Evolutionary conservation across 2,329 filamentous ascomycete genomes (phyloP).

Genomic region (Apiospora pterosperma): DNA sequence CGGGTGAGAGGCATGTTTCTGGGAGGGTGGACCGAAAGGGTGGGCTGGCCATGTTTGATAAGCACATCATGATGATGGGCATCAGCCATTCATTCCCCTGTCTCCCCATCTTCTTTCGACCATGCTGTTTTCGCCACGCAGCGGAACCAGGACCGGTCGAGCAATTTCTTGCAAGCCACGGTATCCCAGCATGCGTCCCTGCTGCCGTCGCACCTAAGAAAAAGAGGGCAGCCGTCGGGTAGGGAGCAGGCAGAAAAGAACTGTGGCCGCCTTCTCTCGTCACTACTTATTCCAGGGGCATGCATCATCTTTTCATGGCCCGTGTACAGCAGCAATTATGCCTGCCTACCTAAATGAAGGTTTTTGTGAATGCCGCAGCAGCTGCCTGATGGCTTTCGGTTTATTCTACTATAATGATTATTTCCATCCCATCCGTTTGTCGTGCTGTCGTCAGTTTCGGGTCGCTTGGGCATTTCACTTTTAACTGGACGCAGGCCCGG

Average conservation of each 20-base stretch:
- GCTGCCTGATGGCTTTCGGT: too few relatives aligned
- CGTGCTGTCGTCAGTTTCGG: neutral
- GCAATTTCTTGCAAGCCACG: neutral
- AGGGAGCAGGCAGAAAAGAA: neutral
- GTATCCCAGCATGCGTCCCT: neutral
- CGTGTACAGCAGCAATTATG: too few relatives aligned
- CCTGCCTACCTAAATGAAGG: neutral
- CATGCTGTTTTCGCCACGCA: neutral
- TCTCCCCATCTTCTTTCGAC: neutral
- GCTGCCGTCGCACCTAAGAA: neutral
- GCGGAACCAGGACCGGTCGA: neutral
- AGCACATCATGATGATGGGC: neutral
- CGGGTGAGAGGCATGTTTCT: neutral
- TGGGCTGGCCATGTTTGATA: neutral
- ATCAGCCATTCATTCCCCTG: neutral
- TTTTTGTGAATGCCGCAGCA: too few relatives aligned
- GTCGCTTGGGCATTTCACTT: neutral
- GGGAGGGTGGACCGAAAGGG: neutral
- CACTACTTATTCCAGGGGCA: neutral
- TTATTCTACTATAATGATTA: neutral
- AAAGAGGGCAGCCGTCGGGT: neutral
- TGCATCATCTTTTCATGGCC: too few relatives aligned
- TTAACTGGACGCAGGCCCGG: neutral
- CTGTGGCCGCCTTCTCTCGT: neutral
- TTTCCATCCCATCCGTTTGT: neutral